Evolutionary conservation across 169 alveolate genomes (phyloP).

Genomic region (Plasmodium berghei): DNA sequence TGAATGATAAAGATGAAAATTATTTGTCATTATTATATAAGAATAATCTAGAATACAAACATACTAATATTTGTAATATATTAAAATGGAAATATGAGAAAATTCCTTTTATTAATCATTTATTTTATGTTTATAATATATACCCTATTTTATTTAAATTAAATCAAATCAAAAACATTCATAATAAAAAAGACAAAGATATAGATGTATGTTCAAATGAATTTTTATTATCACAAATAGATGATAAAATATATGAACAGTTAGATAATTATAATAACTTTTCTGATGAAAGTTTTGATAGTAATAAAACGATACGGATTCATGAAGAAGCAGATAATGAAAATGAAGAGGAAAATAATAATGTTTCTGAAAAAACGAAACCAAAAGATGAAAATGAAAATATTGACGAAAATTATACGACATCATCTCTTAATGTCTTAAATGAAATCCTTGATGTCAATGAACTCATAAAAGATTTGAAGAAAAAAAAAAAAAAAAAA

Average conservation of each 20-base stretch:
- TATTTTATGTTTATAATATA: constrained; percentile 29
- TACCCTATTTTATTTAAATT: constrained; percentile 27
- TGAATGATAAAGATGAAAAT: constrained; percentile 5
- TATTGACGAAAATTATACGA: neutral
- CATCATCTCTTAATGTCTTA: constrained; percentile 7
- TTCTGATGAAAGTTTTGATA: constrained; percentile 50
- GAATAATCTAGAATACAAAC: constrained; percentile 31
- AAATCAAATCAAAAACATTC: constrained; percentile 29
- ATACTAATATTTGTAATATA: constrained; percentile 7
- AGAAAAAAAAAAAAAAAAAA: constrained; percentile 28
- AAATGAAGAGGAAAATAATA: neutral
- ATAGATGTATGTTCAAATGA: constrained; percentile 5
- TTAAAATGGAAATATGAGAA: constrained; percentile 34
- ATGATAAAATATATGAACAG: constrained; percentile 25
- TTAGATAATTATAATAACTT: constrained; percentile 3
- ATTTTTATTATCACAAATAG: constrained; percentile 14
- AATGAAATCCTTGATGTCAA: constrained; percentile 29
- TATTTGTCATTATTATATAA: neutral
- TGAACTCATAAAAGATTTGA: constrained; percentile 57
- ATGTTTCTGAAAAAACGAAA: neutral
- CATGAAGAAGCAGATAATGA: constrained; percentile 5
- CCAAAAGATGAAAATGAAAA: neutral
- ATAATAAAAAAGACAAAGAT: constrained; percentile 17
- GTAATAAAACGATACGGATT: constrained; percentile 21
- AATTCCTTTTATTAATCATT: constrained; percentile 34